phyloP scores from a whole-genome alignment of 768 basidiomycete species.

The Boletus vermiculosoides region DNA sequence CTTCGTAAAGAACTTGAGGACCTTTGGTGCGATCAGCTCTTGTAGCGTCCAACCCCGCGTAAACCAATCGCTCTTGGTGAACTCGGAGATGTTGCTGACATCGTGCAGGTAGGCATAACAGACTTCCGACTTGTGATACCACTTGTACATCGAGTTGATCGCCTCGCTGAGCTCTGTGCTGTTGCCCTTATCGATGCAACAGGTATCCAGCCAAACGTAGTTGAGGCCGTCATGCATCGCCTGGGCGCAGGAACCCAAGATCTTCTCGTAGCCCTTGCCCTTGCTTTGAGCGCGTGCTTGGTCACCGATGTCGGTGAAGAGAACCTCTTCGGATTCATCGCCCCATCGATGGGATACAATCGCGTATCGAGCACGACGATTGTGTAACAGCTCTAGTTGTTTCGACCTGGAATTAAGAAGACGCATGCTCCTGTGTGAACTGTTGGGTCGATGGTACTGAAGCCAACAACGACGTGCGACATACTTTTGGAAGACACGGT shows the following conservation, averaged over 20 bases:
- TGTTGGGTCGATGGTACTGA: background rate
- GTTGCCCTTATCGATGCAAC: conserved; percentile 31
- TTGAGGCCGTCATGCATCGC: conserved; percentile 14
- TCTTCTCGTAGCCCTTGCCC: conserved; percentile 23
- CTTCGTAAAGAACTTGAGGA: conserved; percentile 26
- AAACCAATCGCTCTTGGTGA: conserved; percentile 31
- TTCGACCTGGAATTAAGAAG: conserved; percentile 20
- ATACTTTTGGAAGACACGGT: background rate
- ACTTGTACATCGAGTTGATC: conserved; percentile 35
- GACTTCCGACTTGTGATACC: conserved; percentile 28
- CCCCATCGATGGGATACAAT: conserved; percentile 32
- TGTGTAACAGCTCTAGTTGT: conserved; percentile 17
- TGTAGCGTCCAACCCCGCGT: conserved; percentile 33
- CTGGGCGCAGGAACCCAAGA: conserved; percentile 19
- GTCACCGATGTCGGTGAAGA: conserved; percentile 26
- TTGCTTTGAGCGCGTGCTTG: conserved; percentile 7
- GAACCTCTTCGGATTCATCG: conserved; percentile 19
- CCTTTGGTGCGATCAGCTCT: conserved; percentile 30
- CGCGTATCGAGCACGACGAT: conserved; percentile 12
- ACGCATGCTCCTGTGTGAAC: conserved; percentile 18
- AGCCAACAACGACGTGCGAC: background rate
- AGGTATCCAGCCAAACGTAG: conserved; percentile 35
- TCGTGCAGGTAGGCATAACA: conserved; percentile 32
- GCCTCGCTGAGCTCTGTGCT: conserved; percentile 30
- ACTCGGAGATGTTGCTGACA: conserved; percentile 15